Base-by-base conservation (phyloP, 306 rosid species). In the Urtica urens region DNA sequence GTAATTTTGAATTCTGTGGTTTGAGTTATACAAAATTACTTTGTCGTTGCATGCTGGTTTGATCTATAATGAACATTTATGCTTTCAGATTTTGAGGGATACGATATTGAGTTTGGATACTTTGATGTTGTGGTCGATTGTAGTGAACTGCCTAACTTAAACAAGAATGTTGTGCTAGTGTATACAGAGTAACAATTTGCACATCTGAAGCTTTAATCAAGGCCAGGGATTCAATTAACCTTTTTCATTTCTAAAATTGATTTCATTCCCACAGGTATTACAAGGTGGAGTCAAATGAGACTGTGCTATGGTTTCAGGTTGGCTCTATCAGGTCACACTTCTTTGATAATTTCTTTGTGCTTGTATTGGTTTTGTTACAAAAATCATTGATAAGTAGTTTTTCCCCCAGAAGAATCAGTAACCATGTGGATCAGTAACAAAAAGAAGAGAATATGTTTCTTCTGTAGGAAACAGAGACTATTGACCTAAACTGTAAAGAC, bases 271-370 rank as follows among this genome's bases (percentile, higher is more conserved):
- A 49, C 76, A 90, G 99, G 62, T 82, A 79, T 75, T 90, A 90
- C 78, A 81, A 72, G 72, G 93, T 75, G 42, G 74, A 78, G 21
- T 81, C 18, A 48, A 90, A 90, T 47, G 77, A 65, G 65, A 77
- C 87, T 20, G 63, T 80, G 50, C 63, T 82, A 59, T 90, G 99
- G 99, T 85, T 90, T 90, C 99, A 90, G 99, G 99, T 90, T 85
- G 72, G 99, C 93, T 75, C 68, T 73, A 75, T 75, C 92, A 85
- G 95, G 87, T 81, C 80, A 74, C 93, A 55, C 79, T 73, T 71
- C 74, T 74, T 66, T 78, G 53, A 4, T 28, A 28, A 28, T 59
- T 75, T 73, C 62, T 34, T 29, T 57, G 38, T 56, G 21, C 1
- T 38, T 23, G 54, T 43, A 20, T 21, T 10, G n/a, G 27, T 26